Evolutionary conservation across 2,329 filamentous ascomycete species (phyloP), one percentile per base, ranked within the genome.

Genomic region (Botrytis aclada): DNA sequence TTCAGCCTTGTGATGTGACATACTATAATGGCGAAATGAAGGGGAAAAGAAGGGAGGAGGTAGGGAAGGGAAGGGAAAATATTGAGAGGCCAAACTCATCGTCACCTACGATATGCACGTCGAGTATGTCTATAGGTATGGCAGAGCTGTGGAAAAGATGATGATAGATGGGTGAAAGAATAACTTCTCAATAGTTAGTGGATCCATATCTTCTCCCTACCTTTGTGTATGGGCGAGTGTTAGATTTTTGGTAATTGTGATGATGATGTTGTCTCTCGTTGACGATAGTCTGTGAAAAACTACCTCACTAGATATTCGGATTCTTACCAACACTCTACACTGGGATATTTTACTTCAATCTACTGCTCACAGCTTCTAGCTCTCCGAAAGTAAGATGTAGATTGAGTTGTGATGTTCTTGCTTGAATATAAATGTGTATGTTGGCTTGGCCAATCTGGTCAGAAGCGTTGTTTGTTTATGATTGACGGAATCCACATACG

Each of bases 1-100:
- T 39, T 51, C 45, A 66, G 64, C 64, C 45, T 54, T 54, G 64
- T 51, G 43, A 39, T 34, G 29, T 64, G 39, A 41, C n/a, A 54
- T 54, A n/a, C 51, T 34, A 14, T 34, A 20, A 29, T 10, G 32
- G 45, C 29, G 45, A 18, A 66, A 54, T 54, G 45, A 66, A 66
- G 64, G 45, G 32, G 63, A 9, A 39, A 66, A 32, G 25, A 29
- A 62, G 56, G 58, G 10, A 29, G n/a, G 25, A n/a, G 25, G 25
- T 4, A 22, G 4, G 45, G 45, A 51, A 51, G 18, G 20, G 2
- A 25, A 10, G 39, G 61, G 56, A 29, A 63, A 32, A 29, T 10
- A 22, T 32, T n/a, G n/a, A 64, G 62, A 43, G 32, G 4, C n/a
- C 45, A n/a, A 39, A 32, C 29, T 22, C 4, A 32, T 43, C 18